phyloP scores from a whole-genome alignment of 2,329 filamentous ascomycete genomes.

The Rhynchosporium secalis region DNA sequence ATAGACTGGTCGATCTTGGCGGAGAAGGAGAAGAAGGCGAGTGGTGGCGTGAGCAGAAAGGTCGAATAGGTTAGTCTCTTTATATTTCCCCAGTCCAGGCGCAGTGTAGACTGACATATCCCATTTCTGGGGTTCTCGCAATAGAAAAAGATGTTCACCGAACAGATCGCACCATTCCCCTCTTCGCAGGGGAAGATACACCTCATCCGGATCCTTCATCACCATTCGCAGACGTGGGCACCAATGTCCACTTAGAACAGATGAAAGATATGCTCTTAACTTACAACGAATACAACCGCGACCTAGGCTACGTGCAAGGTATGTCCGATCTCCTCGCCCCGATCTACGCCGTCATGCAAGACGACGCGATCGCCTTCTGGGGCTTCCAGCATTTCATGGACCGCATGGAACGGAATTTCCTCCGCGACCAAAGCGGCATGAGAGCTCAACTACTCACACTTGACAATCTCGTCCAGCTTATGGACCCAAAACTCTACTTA shows the following conservation, averaged over 20 bases:
- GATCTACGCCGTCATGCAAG: constrained; percentile 95
- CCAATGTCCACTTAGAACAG: constrained; percentile 96
- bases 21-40: constrained; percentile 81
- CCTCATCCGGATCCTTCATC: constrained; percentile 96
- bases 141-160: constrained; percentile 98
- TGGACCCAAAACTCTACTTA: constrained; percentile 91
- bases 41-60: constrained; percentile 95
- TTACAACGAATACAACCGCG: constrained; percentile 96
- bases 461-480: constrained; percentile 92
- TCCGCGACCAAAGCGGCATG: constrained; percentile 96
- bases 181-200: constrained; percentile 94
- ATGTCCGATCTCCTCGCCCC: constrained; percentile 97
- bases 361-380: constrained; percentile 97
- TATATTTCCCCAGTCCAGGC: constrained; percentile 11
- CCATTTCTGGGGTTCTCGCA: constrained; percentile 51
- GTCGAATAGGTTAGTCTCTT: constrained; percentile 75
- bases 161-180: constrained; percentile 90
- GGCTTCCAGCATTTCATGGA: constrained; percentile 95
- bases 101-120: constrained; percentile 41
- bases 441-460: constrained; percentile 84
- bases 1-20: constrained; percentile 80
- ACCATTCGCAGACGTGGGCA: constrained; percentile 88
- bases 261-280: constrained; percentile 99
- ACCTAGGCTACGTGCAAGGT: constrained; percentile 94
- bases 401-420: constrained; percentile 95